Conservation (phyloP, 2,329 filamentous ascomycete genomes). For the Mollisia scopiformis region DNA sequence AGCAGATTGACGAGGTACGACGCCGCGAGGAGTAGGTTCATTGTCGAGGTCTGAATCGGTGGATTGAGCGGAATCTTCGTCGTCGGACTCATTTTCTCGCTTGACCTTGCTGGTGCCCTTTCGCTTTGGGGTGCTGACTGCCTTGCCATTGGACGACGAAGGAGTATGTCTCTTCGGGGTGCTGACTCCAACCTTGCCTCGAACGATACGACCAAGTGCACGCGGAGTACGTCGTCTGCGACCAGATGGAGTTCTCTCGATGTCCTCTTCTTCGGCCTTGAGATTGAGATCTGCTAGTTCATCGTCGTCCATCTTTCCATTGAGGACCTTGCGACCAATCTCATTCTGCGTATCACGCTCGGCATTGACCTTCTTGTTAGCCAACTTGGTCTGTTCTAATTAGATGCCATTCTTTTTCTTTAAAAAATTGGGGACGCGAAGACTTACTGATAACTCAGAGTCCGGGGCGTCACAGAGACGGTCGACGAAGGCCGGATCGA, state of each 20-base stretch:
- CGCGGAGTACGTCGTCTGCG: not conserved
- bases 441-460: constrained; percentile 25
- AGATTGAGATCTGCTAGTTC: not conserved
- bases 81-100: not conserved
- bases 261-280: not conserved
- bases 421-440: too few species aligned
- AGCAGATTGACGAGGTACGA: too few species aligned
- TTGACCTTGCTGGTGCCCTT: not conserved
- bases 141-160: not conserved
- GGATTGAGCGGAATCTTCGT: not conserved
- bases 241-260: not conserved
- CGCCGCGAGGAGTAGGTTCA: too few species aligned
- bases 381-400: constrained; percentile 27
- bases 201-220: not conserved
- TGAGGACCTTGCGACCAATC: constrained; percentile 22
- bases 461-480: constrained; percentile 29
- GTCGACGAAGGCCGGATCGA: constrained; percentile 26
- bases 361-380: constrained; percentile 31
- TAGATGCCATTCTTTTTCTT: not conserved
- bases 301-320: not conserved
- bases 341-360: constrained; percentile 31
- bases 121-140: not conserved
- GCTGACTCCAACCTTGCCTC: not conserved
- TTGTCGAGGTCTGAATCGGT: not conserved
- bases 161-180: not conserved